Conservation (phyloP, 768 basidiomycete genomes). For the Calocybe gangraenosa region DNA sequence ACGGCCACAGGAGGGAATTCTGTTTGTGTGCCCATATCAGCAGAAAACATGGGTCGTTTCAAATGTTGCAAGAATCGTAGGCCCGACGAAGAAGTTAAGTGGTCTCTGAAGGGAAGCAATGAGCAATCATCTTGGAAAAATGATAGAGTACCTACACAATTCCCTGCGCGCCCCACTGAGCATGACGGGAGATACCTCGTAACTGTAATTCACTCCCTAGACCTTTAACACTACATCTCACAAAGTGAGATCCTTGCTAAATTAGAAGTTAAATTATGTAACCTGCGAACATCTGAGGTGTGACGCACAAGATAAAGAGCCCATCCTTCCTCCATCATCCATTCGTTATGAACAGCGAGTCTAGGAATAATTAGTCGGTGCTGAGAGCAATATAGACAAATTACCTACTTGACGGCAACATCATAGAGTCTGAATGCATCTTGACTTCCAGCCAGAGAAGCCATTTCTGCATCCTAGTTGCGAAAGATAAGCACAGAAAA, state of each 20-base stretch:
- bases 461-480: constrained; percentile 68
- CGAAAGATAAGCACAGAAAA: background rate
- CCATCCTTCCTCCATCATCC: constrained; percentile 72
- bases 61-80: constrained; percentile 41
- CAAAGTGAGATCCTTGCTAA: constrained; percentile 70
- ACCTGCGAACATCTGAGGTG: background rate
- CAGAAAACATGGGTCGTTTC: constrained; percentile 52
- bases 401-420: constrained; percentile 55
- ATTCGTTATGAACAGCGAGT: constrained; percentile 61
- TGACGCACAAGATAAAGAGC: constrained; percentile 52
- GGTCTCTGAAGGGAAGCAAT: constrained; percentile 32
- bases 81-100: constrained; percentile 45
- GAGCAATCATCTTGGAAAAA: background rate
- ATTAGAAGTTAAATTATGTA: constrained; percentile 7
- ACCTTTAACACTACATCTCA: constrained; percentile 59
- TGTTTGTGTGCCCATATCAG: constrained; percentile 65
- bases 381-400: background rate
- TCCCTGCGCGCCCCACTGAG: constrained; percentile 71
- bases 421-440: constrained; percentile 68
- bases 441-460: constrained; percentile 49
- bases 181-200: constrained; percentile 59
- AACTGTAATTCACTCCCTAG: constrained; percentile 65
- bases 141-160: constrained; percentile 46
- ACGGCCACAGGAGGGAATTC: constrained; percentile 30
- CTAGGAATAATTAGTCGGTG: constrained; percentile 24